These are phyloP conservation scores for Aspergillus ustus DNA, from an alignment of 2,329 filamentous ascomycete species.

Conservation along the genomic window DNA sequence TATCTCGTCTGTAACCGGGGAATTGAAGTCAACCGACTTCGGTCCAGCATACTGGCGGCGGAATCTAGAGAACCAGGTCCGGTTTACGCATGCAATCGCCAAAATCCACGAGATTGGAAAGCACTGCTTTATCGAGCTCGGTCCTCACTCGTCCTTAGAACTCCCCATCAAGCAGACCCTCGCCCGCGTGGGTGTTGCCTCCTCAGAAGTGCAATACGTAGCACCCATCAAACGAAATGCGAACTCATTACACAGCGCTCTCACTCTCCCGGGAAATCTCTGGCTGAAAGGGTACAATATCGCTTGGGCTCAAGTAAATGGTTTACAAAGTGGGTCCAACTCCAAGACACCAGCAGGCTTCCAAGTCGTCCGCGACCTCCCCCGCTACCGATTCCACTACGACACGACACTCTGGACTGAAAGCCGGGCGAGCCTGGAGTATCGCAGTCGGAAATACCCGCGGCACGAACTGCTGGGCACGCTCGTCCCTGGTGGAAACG, in stretches of 20 bases:
- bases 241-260: neutral
- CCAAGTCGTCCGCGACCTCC: conserved; percentile 31
- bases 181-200: neutral
- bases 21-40: neutral
- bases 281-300: neutral
- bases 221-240: conserved; percentile 7
- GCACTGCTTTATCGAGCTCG: neutral
- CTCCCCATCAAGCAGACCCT: conserved; percentile 13
- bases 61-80: neutral
- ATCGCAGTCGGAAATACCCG: conserved; percentile 17
- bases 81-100: neutral
- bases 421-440: conserved; percentile 11
- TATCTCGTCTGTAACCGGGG: neutral
- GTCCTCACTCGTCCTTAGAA: neutral
- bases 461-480: conserved; percentile 27
- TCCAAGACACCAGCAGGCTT: neutral
- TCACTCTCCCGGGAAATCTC: neutral
- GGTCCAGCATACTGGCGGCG: neutral
- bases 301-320: neutral
- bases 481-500: conserved; percentile 15
- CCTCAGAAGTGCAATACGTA: conserved; percentile 4
- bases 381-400: conserved; percentile 47
- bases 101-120: rapidly evolving
- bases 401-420: conserved; percentile 43
- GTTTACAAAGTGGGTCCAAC: neutral